phyloP scores from a whole-genome alignment of 2,329 filamentous ascomycete genomes.

The Trichoderma koningii region DNA sequence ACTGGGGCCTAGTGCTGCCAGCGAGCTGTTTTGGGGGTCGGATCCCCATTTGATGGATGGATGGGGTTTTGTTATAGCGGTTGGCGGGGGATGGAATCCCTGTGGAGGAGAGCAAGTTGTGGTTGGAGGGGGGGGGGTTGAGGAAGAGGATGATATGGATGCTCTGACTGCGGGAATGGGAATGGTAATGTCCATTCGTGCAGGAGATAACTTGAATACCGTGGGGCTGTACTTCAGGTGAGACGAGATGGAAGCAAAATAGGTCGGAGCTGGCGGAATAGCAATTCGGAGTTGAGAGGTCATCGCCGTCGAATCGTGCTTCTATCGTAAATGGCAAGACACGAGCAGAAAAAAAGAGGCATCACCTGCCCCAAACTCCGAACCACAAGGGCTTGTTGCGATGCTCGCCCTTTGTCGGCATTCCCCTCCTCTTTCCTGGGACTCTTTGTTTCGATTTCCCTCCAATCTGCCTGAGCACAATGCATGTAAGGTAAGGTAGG shows the following conservation, averaged over 20 bases:
- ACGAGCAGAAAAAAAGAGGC: background rate
- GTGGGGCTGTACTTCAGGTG: background rate
- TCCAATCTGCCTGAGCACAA: background rate
- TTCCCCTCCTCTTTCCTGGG: background rate
- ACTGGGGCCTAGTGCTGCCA: conserved; percentile 24
- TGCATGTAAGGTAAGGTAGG: too few relatives aligned
- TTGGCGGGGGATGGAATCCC: background rate
- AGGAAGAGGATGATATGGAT: too few relatives aligned
- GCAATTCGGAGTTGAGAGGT: background rate
- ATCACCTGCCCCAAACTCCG: conserved; percentile 10
- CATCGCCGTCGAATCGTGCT: too few relatives aligned
- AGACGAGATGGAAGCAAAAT: background rate
- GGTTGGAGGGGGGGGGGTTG: background rate
- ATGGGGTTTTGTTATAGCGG: background rate
- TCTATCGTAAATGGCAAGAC: background rate
- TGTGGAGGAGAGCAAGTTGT: background rate
- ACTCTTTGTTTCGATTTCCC: background rate
- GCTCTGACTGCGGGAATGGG: too few relatives aligned
- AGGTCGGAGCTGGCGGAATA: background rate
- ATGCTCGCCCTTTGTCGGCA: background rate
- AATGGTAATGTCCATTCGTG: too few relatives aligned
- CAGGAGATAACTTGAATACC: too few relatives aligned
- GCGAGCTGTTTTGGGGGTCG: conserved; percentile 5
- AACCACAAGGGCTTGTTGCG: background rate
- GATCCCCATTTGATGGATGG: background rate